Conservation (phyloP, 306 rosid species). For the Quercus rubra region DNA sequence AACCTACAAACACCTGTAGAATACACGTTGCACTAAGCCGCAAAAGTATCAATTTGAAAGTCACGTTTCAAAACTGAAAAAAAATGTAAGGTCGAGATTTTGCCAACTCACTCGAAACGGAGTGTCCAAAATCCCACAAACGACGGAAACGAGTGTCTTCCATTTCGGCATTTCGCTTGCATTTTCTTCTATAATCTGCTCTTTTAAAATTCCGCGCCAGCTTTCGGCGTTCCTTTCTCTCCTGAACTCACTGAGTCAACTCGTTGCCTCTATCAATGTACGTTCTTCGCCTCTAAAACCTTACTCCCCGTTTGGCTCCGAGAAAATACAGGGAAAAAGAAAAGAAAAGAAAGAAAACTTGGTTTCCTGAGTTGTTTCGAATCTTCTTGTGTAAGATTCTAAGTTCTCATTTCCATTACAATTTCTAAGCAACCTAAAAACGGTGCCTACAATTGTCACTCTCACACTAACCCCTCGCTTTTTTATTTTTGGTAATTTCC, state of each 20-base stretch:
- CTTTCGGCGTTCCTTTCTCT: not conserved
- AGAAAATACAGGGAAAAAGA: not conserved
- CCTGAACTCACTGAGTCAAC: conserved; percentile 6
- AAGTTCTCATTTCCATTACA: not conserved
- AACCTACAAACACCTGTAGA: no score
- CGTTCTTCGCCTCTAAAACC: not conserved
- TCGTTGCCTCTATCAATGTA: not conserved
- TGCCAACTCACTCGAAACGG: no score
- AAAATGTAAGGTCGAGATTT: no score
- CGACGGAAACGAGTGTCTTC: no score
- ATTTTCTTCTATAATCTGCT: not conserved
- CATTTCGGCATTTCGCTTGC: not conserved
- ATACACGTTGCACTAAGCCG: accelerated
- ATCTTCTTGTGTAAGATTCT: not conserved
- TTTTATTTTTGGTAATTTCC: not conserved
- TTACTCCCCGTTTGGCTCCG: not conserved
- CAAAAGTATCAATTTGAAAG: no score
- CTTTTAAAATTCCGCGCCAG: conserved; percentile 46
- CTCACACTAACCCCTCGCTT: not conserved
- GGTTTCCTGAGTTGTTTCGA: not conserved
- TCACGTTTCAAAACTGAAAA: no score
- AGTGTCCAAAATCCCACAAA: no score
- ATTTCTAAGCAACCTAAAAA: not conserved
- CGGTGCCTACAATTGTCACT: not conserved
- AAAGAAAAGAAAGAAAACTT: not conserved